Conservation (phyloP, 306 rosid genomes). For the Canavalia gladiata region DNA sequence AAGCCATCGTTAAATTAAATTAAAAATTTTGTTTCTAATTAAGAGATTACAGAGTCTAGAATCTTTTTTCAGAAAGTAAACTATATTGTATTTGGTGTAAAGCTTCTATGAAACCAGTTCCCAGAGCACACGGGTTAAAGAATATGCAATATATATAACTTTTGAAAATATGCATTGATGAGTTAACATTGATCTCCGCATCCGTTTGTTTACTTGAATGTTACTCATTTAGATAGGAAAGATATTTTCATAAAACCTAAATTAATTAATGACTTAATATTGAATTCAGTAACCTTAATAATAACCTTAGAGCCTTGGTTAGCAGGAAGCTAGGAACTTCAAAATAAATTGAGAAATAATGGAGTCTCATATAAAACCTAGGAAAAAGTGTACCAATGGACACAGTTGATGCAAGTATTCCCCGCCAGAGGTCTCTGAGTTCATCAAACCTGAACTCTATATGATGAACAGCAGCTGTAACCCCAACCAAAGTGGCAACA, state of each 20-base stretch:
- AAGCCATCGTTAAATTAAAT: slow-evolving; percentile 16
- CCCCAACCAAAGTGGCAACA: slow-evolving; percentile 75
- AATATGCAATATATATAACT: slow-evolving; percentile 22
- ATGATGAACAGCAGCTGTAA: slow-evolving; percentile 82
- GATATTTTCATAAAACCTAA: slow-evolving; percentile 19
- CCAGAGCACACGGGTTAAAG: slow-evolving; percentile 3
- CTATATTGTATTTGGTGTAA: background rate
- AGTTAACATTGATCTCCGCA: slow-evolving; percentile 8
- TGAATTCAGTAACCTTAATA: slow-evolving; percentile 37
- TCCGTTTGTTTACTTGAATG: slow-evolving; percentile 17
- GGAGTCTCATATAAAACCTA: slow-evolving; percentile 36
- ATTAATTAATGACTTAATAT: slow-evolving; percentile 31
- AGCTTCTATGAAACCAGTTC: slow-evolving; percentile 31
- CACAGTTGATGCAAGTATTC: slow-evolving; percentile 76
- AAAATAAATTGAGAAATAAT: slow-evolving; percentile 34
- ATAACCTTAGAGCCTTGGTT: slow-evolving; percentile 20
- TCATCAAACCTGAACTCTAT: slow-evolving; percentile 96
- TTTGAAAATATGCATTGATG: slow-evolving; percentile 31
- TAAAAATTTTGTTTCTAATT: background rate
- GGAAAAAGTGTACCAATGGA: slow-evolving; percentile 75
- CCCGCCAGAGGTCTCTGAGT: slow-evolving; percentile 92
- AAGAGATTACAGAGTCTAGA: background rate
- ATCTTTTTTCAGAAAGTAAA: slow-evolving; percentile 25
- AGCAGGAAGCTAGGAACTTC: slow-evolving; percentile 27
- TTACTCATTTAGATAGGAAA: slow-evolving; percentile 35